Percentiles rank a stretch among this genome's conserved stretches.
Evolutionary conservation across 73 alveolate genomes (phyloP).

Genomic region (Effrenium voratum): DNA sequence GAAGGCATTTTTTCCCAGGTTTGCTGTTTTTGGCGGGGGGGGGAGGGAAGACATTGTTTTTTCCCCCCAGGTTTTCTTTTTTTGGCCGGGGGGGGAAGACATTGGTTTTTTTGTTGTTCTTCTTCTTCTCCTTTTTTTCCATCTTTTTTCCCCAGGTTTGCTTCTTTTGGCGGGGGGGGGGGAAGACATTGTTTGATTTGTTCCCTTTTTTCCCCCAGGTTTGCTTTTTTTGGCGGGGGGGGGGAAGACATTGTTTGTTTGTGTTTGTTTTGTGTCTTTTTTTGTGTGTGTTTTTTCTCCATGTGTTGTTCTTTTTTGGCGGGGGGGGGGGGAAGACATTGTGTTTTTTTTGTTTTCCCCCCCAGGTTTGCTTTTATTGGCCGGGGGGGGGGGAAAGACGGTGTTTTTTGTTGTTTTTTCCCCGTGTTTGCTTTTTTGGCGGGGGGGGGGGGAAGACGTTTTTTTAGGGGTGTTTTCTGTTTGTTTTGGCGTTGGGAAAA

Average conservation of each 20-base stretch:
- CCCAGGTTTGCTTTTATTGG: background rate
- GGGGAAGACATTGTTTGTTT: background rate
- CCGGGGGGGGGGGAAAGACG: background rate
- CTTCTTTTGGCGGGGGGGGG: background rate
- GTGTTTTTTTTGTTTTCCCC: background rate
- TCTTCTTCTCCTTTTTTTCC: background rate
- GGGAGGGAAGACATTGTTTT: background rate
- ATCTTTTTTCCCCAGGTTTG: background rate
- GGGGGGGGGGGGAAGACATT: background rate
- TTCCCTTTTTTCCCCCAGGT: background rate
- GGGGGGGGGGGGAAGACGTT: background rate
- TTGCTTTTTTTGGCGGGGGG: background rate
- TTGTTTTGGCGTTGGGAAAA: background rate
- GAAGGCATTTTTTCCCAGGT: too few species aligned
- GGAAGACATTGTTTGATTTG: background rate
- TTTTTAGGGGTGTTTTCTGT: background rate
- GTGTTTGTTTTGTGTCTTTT: background rate
- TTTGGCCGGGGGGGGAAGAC: background rate
- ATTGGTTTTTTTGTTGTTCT: slow-evolving; percentile 24
- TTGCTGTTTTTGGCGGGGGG: too few species aligned
- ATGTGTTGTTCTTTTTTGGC: background rate
- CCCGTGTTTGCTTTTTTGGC: background rate
- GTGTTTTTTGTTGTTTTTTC: background rate
- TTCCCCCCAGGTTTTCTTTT: background rate
- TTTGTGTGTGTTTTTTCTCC: background rate